Conservation (phyloP, 2,329 filamentous ascomycete species). For the Fusarium dimerum region DNA sequence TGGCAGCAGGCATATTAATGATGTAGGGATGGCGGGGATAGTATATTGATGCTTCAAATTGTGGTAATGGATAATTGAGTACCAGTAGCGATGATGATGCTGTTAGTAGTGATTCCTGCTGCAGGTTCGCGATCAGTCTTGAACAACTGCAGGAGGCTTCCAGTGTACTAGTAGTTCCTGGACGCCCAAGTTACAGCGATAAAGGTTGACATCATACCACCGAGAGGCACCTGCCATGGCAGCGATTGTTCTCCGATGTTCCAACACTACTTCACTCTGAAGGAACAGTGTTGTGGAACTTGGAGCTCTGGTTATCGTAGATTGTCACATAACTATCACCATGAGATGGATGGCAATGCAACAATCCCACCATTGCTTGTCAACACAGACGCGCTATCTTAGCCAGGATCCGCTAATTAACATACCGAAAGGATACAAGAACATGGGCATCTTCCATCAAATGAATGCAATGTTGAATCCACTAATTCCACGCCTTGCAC, state of each 20-base stretch:
- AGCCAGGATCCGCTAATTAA: constrained; percentile 6
- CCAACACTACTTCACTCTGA: background rate
- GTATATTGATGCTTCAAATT: constrained; percentile 12
- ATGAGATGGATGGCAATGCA: no score
- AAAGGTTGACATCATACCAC: constrained; percentile 19
- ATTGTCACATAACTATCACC: background rate
- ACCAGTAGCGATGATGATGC: constrained; percentile 5
- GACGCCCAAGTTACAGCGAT: constrained; percentile 1
- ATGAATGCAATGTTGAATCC: background rate
- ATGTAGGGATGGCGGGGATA: constrained; percentile 3
- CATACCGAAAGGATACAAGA: constrained; percentile 18
- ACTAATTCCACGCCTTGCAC: no score
- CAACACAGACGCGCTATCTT: no score
- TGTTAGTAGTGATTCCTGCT: background rate
- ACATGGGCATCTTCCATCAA: constrained; percentile 14
- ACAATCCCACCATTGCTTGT: background rate
- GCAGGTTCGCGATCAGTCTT: constrained; percentile 7
- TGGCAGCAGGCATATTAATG: constrained; percentile 50
- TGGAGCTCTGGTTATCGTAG: background rate
- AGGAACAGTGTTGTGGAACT: constrained; percentile 18
- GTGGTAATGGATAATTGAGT: no score
- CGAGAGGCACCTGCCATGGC: constrained; percentile 2
- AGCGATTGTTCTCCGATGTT: no score
- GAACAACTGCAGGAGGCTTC: constrained; percentile 5
- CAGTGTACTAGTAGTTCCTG: constrained; percentile 21